A percentile compares a stretch with the other conserved stretches of the same genome.
Conservation (phyloP, 345 rosid species). For the Gossypium longicalyx region DNA sequence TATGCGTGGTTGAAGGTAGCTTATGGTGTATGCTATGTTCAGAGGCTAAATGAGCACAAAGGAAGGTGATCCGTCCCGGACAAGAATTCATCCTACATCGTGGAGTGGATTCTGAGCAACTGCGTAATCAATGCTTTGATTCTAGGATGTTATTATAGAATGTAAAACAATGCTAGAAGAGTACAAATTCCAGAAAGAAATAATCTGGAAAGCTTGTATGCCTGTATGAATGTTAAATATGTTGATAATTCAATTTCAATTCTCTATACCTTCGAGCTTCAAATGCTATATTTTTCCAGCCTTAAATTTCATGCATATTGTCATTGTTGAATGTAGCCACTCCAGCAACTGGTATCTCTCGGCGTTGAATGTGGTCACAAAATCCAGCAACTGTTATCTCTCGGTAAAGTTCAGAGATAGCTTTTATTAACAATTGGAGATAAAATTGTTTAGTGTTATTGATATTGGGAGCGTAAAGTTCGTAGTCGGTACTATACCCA, state of each 20-base stretch:
- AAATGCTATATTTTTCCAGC: not conserved
- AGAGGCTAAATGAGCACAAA: not conserved
- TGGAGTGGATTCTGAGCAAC: slow-evolving; percentile 57
- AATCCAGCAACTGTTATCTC: not conserved
- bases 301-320: not conserved
- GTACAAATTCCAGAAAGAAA: slow-evolving; percentile 13
- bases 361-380: not conserved
- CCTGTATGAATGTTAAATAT: slow-evolving; percentile 13
- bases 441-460: no score
- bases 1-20: slow-evolving; percentile 38
- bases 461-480: no score
- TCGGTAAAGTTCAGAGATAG: not conserved
- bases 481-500: no score
- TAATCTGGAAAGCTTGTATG: slow-evolving; percentile 4
- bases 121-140: slow-evolving; percentile 10
- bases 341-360: not conserved
- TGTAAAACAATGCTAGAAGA: not conserved
- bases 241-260: not conserved
- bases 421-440: no score
- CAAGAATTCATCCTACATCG: slow-evolving; percentile 62
- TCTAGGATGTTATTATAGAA: not conserved
- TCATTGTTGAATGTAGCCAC: not conserved
- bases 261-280: not conserved
- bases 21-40: slow-evolving; percentile 31
- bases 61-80: slow-evolving; percentile 44